Evolutionary conservation across 495 filamentous ascomycete species (phyloP).

Genomic region (Lasiosphaeris hirsuta): DNA sequence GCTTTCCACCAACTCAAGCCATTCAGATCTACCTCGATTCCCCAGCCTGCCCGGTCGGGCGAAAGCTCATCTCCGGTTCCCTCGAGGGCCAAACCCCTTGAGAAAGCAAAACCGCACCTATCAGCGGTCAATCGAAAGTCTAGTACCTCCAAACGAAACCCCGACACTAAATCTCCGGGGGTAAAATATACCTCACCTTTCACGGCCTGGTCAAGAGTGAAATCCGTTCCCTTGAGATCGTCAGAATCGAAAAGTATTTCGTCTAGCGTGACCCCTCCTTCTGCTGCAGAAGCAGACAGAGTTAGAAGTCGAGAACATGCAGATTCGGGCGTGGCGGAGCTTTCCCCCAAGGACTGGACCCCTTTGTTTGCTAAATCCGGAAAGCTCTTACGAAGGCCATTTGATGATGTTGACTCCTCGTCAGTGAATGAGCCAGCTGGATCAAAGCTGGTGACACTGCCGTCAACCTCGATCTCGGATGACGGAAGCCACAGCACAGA

Average conservation of each 20-base stretch:
- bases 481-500: constrained; percentile 14
- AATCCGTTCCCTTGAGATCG: constrained; percentile 40
- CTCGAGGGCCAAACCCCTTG: too few relatives aligned
- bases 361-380: constrained; percentile 33
- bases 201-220: constrained; percentile 64
- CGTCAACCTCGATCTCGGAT: neutral
- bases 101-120: too few relatives aligned
- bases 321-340: neutral
- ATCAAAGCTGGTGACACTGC: too few relatives aligned
- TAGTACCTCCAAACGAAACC: neutral
- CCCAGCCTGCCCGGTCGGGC: neutral
- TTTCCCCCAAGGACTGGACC: neutral
- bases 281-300: neutral
- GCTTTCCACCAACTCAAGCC: constrained; percentile 19
- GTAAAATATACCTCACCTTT: constrained; percentile 45
- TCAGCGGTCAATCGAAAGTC: neutral
- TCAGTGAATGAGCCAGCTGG: neutral
- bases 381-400: constrained; percentile 35
- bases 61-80: too few relatives aligned
- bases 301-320: neutral
- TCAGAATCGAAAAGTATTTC: neutral
- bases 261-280: neutral
- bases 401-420: constrained; percentile 27
- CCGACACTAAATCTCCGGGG: neutral
- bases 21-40: neutral